phyloP scores from a whole-genome alignment of 108 stramenopile genomes.

The Nitzschia putrida region DNA sequence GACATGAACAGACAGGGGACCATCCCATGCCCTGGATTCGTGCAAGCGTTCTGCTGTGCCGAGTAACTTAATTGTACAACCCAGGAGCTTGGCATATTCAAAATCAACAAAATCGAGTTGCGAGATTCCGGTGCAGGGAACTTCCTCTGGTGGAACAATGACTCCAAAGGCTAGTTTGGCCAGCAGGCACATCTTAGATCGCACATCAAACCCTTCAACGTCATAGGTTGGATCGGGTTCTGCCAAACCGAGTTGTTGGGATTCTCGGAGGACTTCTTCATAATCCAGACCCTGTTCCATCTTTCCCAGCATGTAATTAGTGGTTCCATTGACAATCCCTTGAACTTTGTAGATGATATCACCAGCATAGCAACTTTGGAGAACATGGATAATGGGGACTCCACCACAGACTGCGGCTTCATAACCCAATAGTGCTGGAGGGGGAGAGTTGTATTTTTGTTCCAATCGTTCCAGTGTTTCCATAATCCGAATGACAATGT shows the following conservation, averaged over 20 bases:
- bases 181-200: conserved; percentile 88
- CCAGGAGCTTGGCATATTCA: conserved; percentile 80
- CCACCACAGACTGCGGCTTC: conserved; percentile 89
- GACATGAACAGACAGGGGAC: conserved; percentile 77
- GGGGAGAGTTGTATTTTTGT: conserved; percentile 39
- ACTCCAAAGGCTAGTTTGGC: conserved; percentile 89
- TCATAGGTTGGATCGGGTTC: conserved; percentile 85
- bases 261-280: conserved; percentile 67
- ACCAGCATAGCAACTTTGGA: conserved; percentile 65
- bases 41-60: conserved; percentile 79
- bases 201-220: conserved; percentile 91
- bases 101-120: conserved; percentile 73
- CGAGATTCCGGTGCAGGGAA: conserved; percentile 85
- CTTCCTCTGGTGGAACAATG: conserved; percentile 56
- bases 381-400: conserved; percentile 77
- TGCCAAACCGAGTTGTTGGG: conserved; percentile 79
- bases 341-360: conserved; percentile 68
- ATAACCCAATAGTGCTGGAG: conserved; percentile 43
- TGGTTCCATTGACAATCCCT: conserved; percentile 85
- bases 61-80: conserved; percentile 90
- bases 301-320: conserved; percentile 84
- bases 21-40: conserved; percentile 58
- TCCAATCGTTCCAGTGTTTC: conserved; percentile 45
- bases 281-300: conserved; percentile 71
- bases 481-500: conserved; percentile 72